Evolutionary conservation across 2,329 filamentous ascomycete genomes (phyloP), one percentile per base, ranked within the genome.

Genomic region (Fusarium albidum): DNA sequence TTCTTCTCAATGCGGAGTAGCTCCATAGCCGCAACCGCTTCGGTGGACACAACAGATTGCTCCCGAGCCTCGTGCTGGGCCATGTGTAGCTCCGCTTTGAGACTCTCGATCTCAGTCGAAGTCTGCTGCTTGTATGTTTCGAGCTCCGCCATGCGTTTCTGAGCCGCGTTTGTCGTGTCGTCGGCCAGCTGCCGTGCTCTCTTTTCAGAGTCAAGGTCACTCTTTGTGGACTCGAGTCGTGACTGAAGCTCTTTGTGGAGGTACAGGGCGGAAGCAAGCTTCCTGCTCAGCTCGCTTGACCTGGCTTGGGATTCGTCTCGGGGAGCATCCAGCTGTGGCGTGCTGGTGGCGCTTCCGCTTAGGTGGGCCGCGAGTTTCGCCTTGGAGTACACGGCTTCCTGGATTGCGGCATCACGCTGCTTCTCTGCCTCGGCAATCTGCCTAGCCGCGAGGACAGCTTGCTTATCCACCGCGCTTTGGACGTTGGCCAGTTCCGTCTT

Each of bases 351-450:
- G 64, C 88, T 92, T 49, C 86, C 82, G 31, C 83, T 87, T 4
- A 73, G 66, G 59, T 92, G 89, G 8, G 92, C 93, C 26, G 93
- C 93, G 44, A 97, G 79, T 70, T 92, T 97, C 3, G 96, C 92
- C 70, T 96, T 96, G 28, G 93, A 91, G 73, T 98, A 98, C 1
- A 95, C 90, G 1, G 95, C 95, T 75, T 99, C 96, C 65, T 89
- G 90, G 47, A 99, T 88, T n/a, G 95, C 95, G 33, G 89, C 87
- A 73, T 99, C 95, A 43, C 96, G 85, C 76, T 99, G 95, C 70
- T 91, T 93, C 71, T 99, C 95, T 2, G 96, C 89, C 70, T 97
- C 93, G 2, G 94, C 93, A 57, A 99, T 93, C 57, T 94, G 87
- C 71, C 89, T 93, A 0, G 93, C 92, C 9, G 95, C 93, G 49